A percentile compares a stretch with the other conserved stretches of the same genome.
phyloP scores from a whole-genome alignment of 2,329 filamentous ascomycete species.

The Balansia obtecta region DNA sequence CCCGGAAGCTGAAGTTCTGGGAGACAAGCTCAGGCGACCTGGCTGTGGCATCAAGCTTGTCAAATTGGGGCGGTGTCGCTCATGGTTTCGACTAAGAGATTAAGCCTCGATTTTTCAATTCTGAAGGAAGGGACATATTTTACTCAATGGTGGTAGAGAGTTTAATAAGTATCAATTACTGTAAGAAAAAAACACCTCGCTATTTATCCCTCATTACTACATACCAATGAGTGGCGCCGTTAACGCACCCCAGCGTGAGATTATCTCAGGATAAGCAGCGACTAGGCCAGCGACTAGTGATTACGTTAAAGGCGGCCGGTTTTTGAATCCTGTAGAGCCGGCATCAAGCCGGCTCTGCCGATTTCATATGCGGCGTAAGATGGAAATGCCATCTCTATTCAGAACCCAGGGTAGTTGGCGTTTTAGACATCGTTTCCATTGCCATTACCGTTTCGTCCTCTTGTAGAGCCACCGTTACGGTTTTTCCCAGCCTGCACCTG shows the following conservation, averaged over 20 bases:
- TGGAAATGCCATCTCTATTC: no score
- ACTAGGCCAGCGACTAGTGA: no score
- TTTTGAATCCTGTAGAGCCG: background rate
- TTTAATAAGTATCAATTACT: background rate
- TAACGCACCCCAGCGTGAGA: no score
- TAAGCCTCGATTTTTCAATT: conserved; percentile 1
- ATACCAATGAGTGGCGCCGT: no score
- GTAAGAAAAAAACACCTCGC: background rate
- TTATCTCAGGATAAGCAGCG: no score
- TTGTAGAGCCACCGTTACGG: background rate
- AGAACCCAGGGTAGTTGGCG: background rate
- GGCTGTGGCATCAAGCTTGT: conserved; percentile 8
- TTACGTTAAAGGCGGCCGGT: background rate
- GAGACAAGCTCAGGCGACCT: conserved; percentile 8
- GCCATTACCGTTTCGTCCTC: conserved; percentile 4
- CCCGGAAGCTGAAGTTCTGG: conserved; percentile 22
- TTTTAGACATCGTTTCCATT: conserved; percentile 1
- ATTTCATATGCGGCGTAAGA: background rate
- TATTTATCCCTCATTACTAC: no score
- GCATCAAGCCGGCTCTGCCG: background rate
- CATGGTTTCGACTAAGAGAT: conserved; percentile 14
- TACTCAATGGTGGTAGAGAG: conserved; percentile 4
- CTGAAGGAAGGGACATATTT: conserved; percentile 4
- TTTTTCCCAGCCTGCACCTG: background rate
- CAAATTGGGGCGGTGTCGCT: conserved; percentile 6